These are phyloP conservation scores for Stagonosporopsis vannaccii DNA, from an alignment of 2,329 filamentous ascomycete genomes.

Conservation along the genomic window DNA sequence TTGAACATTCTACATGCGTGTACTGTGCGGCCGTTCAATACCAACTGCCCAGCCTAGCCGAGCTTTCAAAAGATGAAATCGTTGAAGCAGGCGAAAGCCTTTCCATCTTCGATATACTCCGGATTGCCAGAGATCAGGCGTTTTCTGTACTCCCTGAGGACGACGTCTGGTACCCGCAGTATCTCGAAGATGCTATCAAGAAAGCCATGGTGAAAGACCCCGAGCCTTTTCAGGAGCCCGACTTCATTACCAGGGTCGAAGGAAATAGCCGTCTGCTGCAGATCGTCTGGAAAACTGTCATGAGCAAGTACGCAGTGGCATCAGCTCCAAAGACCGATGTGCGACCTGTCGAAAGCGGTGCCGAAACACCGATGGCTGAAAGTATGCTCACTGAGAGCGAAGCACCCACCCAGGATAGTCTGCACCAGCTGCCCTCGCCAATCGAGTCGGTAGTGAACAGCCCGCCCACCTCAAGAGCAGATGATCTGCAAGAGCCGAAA, in stretches of 20 bases:
- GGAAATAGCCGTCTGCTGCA: constrained; percentile 36
- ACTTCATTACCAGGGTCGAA: constrained; percentile 36
- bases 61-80: constrained; percentile 35
- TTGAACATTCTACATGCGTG: constrained; percentile 29
- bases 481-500: background rate
- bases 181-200: constrained; percentile 31
- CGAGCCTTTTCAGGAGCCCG: constrained; percentile 30
- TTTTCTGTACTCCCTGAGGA: constrained; percentile 4
- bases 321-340: background rate
- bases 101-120: constrained; percentile 2
- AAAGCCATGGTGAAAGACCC: constrained; percentile 30
- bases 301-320: constrained; percentile 26
- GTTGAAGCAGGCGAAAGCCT: background rate
- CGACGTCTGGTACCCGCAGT: constrained; percentile 35
- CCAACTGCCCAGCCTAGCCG: constrained; percentile 32
- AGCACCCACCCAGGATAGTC: background rate
- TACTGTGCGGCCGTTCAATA: constrained; percentile 40
- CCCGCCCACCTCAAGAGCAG: background rate
- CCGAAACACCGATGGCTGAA: constrained; percentile 5
- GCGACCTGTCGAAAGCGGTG: background rate
- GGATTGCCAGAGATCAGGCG: background rate
- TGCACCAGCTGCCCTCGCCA: constrained; percentile 8
- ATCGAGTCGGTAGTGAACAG: constrained; percentile 5
- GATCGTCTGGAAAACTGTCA: constrained; percentile 39
- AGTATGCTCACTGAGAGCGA: constrained; percentile 14